Evolutionary conservation across 2,329 filamentous ascomycete genomes (phyloP), one percentile per base, ranked within the genome.

Genomic region (Colletotrichum shisoi): DNA sequence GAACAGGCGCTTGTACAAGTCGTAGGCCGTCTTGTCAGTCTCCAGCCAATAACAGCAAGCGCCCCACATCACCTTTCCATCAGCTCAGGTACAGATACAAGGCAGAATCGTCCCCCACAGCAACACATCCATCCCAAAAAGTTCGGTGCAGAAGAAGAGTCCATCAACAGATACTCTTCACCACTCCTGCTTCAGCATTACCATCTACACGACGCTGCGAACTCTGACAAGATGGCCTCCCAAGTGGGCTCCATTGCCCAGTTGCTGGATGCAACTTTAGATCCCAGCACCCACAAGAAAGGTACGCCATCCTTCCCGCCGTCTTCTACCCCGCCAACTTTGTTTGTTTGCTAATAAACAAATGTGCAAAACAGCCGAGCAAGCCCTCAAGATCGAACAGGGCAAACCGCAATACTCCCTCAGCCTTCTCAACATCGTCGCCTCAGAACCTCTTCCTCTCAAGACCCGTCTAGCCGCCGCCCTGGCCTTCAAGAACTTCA

Each of bases 401-500:
- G 83, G 84, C 75, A 94, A 93, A 77, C 91, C 93, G 9, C 90
- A 91, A 74, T 99, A 96, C 82, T 96, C 94, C 17, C 85, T 98
- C 58, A 85, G 86, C 62, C 88, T 99, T 62, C 90, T 99, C 59
- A 93, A 94, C 73, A 96, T 98, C 75, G 93, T 97, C 74, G 92
- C 91, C 70, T 88, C 90, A 71, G 87, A 89, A 64, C 82, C 85
- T 48, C 87, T 91, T 70, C 89, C 92, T 46, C 80, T 84, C 71
- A 94, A 92, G 73, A 95, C 92, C 69, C 89, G 95, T 70, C 88
- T 99, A 48, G 88, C 94, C 7, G 92, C 91, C 74, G 92, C 95
- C 34, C 85, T 99, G 68, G 95, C 92, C 82, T 99, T 99, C 87
- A 99, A 99, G 82, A 99, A 99, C 83, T 96, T 97, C 79, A 93